These are phyloP conservation scores for Skeletonema tropicum DNA, from an alignment of 108 stramenopile genomes.

Conservation along the genomic window DNA sequence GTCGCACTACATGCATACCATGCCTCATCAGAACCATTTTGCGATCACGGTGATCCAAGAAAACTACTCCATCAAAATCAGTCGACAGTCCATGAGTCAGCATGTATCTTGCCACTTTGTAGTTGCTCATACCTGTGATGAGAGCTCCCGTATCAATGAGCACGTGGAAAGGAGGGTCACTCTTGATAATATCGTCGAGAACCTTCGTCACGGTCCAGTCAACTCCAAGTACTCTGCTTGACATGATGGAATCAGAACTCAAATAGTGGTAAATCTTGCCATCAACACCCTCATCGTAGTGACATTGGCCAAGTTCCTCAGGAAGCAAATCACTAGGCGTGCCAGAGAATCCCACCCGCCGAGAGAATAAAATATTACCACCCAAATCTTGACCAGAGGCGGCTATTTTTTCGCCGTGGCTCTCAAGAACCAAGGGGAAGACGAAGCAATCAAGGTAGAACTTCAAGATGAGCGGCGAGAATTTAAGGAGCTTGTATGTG, in stretches of 20 bases:
- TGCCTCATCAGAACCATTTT: slow-evolving; percentile 92
- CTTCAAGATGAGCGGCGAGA: slow-evolving; percentile 85
- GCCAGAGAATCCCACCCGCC: slow-evolving; percentile 96
- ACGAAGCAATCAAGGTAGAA: slow-evolving; percentile 94
- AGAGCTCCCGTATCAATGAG: slow-evolving; percentile 97
- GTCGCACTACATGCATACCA: slow-evolving; percentile 80
- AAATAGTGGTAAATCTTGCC: slow-evolving; percentile 95
- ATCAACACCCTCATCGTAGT: slow-evolving; percentile 97
- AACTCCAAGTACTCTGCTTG: slow-evolving; percentile 60
- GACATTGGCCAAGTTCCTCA: slow-evolving; percentile 96
- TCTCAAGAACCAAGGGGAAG: slow-evolving; percentile 91
- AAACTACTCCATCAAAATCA: slow-evolving; percentile 93
- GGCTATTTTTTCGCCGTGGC: slow-evolving; percentile 95
- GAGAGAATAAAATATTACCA: slow-evolving; percentile 95
- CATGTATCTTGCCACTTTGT: slow-evolving; percentile 93
- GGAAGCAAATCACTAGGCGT: slow-evolving; percentile 98
- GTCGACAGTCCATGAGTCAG: slow-evolving; percentile 70
- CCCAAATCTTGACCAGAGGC: slow-evolving; percentile 99
- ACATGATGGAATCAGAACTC: slow-evolving; percentile 87
- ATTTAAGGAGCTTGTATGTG: slow-evolving; percentile 86
- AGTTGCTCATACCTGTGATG: slow-evolving; percentile 95
- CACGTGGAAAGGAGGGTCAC: slow-evolving; percentile 86
- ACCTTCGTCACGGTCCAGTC: slow-evolving; percentile 86
- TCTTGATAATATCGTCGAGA: slow-evolving; percentile 79
- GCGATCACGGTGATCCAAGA: slow-evolving; percentile 91